Percentiles rank a stretch among this genome's conserved stretches.
Conservation (phyloP, 495 filamentous ascomycete genomes). For the Aspergillus sclerotioniger region DNA sequence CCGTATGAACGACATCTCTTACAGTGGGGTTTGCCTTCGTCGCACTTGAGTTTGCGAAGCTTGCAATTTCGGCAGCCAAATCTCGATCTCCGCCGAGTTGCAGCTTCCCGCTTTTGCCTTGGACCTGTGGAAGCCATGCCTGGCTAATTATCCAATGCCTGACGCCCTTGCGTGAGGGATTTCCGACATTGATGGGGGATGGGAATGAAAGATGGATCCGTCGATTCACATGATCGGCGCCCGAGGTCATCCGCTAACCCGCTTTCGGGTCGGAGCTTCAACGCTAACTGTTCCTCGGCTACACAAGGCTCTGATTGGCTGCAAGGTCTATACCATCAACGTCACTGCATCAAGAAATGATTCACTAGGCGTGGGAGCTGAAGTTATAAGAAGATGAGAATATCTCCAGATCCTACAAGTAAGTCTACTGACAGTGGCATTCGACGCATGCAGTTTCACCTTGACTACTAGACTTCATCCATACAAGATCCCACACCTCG, state of each 20-base stretch:
- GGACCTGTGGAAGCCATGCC: slow-evolving; percentile 21
- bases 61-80: slow-evolving; percentile 52
- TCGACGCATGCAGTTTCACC: slow-evolving; percentile 6
- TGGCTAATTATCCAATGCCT: slow-evolving; percentile 1
- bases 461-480: no score
- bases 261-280: slow-evolving; percentile 16
- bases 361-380: not conserved
- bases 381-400: slow-evolving; percentile 19
- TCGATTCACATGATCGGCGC: not conserved
- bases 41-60: slow-evolving; percentile 50
- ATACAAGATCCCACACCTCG: not conserved
- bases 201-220: no score
- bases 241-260: slow-evolving; percentile 17
- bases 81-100: slow-evolving; percentile 32
- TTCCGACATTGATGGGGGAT: slow-evolving; percentile 4
- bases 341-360: slow-evolving; percentile 1
- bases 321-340: not conserved
- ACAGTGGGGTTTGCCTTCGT: slow-evolving; percentile 45
- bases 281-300: slow-evolving; percentile 30
- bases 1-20: slow-evolving; percentile 43
- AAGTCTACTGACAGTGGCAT: not conserved
- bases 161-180: slow-evolving; percentile 19
- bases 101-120: slow-evolving; percentile 10
- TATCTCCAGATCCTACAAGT: slow-evolving; percentile 8
- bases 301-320: slow-evolving; percentile 29